Evolutionary conservation across 2,329 filamentous ascomycete species (phyloP).

Genomic region (Penicillium sp.): DNA sequence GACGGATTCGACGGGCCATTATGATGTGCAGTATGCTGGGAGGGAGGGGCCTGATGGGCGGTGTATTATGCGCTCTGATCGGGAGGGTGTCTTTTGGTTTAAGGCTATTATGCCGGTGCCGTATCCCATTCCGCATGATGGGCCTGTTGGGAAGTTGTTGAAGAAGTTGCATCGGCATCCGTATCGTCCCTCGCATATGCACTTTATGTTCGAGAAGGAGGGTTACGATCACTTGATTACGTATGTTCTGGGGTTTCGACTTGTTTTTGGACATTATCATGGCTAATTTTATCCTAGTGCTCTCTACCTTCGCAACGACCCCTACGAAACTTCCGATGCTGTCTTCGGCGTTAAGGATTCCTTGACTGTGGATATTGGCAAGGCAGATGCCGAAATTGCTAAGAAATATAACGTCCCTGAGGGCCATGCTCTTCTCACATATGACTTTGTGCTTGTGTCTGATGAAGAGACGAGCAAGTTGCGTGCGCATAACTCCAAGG

Average conservation of each 20-base stretch:
- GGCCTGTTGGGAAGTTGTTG: slow-evolving; percentile 68
- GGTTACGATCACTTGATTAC: slow-evolving; percentile 75
- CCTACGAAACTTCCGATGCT: slow-evolving; percentile 73
- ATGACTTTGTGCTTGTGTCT: slow-evolving; percentile 70
- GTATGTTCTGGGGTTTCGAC: slow-evolving; percentile 44
- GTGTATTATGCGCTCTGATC: slow-evolving; percentile 60
- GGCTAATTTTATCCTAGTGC: slow-evolving; percentile 44
- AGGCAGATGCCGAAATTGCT: slow-evolving; percentile 47
- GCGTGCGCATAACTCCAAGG: slow-evolving; percentile 57
- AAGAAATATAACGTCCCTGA: slow-evolving; percentile 56
- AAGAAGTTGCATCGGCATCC: slow-evolving; percentile 60
- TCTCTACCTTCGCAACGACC: slow-evolving; percentile 66
- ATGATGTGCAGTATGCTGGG: slow-evolving; percentile 68
- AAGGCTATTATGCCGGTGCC: slow-evolving; percentile 73
- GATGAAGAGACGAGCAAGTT: slow-evolving; percentile 60
- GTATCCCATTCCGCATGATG: slow-evolving; percentile 77
- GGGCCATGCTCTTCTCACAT: slow-evolving; percentile 55
- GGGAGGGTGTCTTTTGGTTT: slow-evolving; percentile 72
- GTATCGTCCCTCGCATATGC: slow-evolving; percentile 69
- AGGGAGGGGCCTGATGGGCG: slow-evolving; percentile 60
- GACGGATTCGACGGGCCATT: slow-evolving; percentile 69
- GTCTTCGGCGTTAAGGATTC: slow-evolving; percentile 82
- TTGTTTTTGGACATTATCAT: neutral
- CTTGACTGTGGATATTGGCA: slow-evolving; percentile 57
- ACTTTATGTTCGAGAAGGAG: slow-evolving; percentile 78